phyloP scores from a whole-genome alignment of 768 basidiomycete genomes.

The Collybia sordida region DNA sequence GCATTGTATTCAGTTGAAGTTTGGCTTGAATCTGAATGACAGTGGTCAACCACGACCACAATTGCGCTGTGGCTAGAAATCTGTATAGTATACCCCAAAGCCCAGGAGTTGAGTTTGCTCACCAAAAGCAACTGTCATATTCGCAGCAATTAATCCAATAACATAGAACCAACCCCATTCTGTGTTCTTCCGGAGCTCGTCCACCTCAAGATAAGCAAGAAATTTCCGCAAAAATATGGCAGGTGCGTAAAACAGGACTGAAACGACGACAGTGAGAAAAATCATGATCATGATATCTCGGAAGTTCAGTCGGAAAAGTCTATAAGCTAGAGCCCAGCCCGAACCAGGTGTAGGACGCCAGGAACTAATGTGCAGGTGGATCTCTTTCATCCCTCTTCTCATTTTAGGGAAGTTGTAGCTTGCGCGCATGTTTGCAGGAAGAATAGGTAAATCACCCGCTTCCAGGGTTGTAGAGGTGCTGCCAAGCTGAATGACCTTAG shows the following conservation, averaged over 20 bases:
- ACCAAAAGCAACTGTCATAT: slow-evolving; percentile 34
- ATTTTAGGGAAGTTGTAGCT: slow-evolving; percentile 63
- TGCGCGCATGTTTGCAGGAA: slow-evolving; percentile 71
- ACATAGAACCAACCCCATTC: slow-evolving; percentile 76
- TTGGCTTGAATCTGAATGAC: slow-evolving; percentile 68
- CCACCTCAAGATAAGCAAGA: slow-evolving; percentile 64
- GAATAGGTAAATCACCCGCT: slow-evolving; percentile 85
- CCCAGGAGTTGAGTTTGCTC: not conserved
- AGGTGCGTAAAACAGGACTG: slow-evolving; percentile 62
- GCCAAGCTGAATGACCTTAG: slow-evolving; percentile 84
- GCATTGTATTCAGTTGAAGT: slow-evolving; percentile 78
- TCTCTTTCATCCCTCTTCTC: slow-evolving; percentile 52
- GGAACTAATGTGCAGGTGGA: slow-evolving; percentile 49
- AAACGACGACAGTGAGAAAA: slow-evolving; percentile 52
- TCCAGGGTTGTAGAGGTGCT: slow-evolving; percentile 73
- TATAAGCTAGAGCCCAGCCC: slow-evolving; percentile 65
- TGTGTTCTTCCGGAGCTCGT: slow-evolving; percentile 50
- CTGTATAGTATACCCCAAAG: not conserved
- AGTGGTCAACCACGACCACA: slow-evolving; percentile 72
- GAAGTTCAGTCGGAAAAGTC: slow-evolving; percentile 58
- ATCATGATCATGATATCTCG: slow-evolving; percentile 39
- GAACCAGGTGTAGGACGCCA: slow-evolving; percentile 63
- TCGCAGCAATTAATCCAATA: slow-evolving; percentile 32
- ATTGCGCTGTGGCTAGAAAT: slow-evolving; percentile 56
- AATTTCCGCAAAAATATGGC: slow-evolving; percentile 62